Evolutionary conservation across 2,329 filamentous ascomycete species (phyloP).

Genomic region (Aspergillus vadensis): DNA sequence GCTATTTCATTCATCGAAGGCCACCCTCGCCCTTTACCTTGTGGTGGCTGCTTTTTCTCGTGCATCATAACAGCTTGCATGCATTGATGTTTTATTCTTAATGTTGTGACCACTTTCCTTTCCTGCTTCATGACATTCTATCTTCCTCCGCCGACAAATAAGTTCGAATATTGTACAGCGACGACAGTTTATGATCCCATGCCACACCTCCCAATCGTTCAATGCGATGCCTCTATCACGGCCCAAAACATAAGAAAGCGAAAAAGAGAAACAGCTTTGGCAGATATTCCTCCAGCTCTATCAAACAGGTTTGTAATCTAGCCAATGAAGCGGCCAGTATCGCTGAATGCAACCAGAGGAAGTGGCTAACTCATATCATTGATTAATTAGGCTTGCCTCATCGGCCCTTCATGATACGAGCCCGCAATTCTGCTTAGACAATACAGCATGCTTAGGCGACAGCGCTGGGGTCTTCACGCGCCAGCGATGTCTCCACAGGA

Average conservation of each 20-base stretch:
- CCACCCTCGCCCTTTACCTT: neutral
- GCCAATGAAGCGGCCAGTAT: too few relatives aligned
- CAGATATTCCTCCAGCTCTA: constrained; percentile 5
- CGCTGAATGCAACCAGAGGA: neutral
- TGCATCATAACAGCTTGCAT: neutral
- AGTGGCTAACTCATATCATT: constrained; percentile 1
- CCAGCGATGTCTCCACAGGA: constrained; percentile 17
- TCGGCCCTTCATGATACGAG: constrained; percentile 19
- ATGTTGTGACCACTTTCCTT: neutral
- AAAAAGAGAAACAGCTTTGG: constrained; percentile 25
- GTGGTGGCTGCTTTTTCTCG: neutral
- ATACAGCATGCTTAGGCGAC: constrained; percentile 14
- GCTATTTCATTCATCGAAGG: neutral
- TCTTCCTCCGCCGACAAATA: neutral
- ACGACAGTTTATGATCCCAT: constrained; percentile 9
- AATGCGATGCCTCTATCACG: constrained; percentile 7
- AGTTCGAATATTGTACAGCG: neutral
- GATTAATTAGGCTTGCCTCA: constrained; percentile 16
- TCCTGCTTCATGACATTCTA: neutral
- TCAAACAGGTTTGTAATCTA: constrained; percentile 16
- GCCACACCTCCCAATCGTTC: constrained; percentile 15
- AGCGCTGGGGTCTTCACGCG: constrained; percentile 12
- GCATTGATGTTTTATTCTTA: too few relatives aligned
- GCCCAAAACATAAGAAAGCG: constrained; percentile 26
- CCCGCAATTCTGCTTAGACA: constrained; percentile 18